Evolutionary conservation across 2,329 filamentous ascomycete species (phyloP).

Genomic region (Ceratocystis smalleyi): DNA sequence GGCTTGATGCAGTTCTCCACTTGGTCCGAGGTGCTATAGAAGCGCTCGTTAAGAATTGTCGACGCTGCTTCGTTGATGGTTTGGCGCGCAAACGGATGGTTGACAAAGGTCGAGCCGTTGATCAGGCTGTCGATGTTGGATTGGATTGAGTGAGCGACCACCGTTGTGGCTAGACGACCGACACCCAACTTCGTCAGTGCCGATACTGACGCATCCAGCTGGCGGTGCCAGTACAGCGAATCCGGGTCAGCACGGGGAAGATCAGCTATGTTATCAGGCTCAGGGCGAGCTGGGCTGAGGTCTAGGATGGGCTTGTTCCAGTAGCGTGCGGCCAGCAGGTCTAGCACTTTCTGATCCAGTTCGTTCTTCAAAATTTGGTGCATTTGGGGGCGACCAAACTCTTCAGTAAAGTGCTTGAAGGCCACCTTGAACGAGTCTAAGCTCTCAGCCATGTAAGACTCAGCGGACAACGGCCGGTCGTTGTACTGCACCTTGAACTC

Average conservation of each 20-base stretch:
- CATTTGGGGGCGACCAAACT: constrained; percentile 80
- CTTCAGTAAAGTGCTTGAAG: constrained; percentile 84
- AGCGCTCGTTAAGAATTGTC: constrained; percentile 79
- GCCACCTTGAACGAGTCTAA: constrained; percentile 94
- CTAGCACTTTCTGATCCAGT: constrained; percentile 85
- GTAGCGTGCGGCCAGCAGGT: constrained; percentile 81
- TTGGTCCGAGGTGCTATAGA: constrained; percentile 94
- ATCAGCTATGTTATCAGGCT: constrained; percentile 57
- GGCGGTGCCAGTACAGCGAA: constrained; percentile 81
- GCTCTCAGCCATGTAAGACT: constrained; percentile 91
- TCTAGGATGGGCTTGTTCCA: constrained; percentile 95
- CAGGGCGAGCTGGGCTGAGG: constrained; percentile 48
- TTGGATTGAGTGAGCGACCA: constrained; percentile 79
- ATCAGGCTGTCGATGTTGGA: constrained; percentile 67
- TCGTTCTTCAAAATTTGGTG: constrained; percentile 79
- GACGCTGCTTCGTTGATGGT: constrained; percentile 86
- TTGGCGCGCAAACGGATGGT: constrained; percentile 80
- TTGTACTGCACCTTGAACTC: constrained; percentile 99
- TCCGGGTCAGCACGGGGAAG: constrained; percentile 75
- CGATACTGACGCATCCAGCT: constrained; percentile 82
- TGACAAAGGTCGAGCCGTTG: constrained; percentile 64
- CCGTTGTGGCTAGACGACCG: constrained; percentile 77
- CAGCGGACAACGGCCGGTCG: constrained; percentile 81
- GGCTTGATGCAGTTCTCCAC: constrained; percentile 99
- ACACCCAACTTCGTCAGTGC: constrained; percentile 88